Conservation (phyloP, 176 grass and related monocot species). For the Canna indica region DNA sequence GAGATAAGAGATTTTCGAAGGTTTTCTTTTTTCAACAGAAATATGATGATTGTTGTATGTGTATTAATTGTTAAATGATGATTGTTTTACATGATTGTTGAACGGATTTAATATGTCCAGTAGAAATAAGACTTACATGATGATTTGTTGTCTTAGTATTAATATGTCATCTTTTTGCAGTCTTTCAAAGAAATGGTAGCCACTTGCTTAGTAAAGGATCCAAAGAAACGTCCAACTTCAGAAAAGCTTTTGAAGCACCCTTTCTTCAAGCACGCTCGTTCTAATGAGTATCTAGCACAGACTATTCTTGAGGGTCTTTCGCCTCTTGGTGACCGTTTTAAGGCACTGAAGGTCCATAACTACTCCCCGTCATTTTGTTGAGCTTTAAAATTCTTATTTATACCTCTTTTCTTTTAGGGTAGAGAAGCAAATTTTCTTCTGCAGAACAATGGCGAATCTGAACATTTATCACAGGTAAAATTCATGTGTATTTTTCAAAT, state of each 20-base stretch:
- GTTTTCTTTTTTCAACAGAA: constrained; percentile 29
- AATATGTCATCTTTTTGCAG: constrained; percentile 33
- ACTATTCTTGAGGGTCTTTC: constrained; percentile 64
- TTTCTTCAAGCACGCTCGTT: constrained; percentile 82
- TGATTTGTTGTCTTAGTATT: constrained; percentile 20
- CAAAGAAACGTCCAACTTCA: constrained; percentile 69
- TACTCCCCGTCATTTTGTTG: not conserved
- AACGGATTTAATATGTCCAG: too few relatives aligned
- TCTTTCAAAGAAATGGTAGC: constrained; percentile 88
- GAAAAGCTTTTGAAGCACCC: constrained; percentile 90
- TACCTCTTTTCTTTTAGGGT: constrained; percentile 28
- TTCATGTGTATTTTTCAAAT: not conserved
- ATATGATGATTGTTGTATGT: too few relatives aligned
- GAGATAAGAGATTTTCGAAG: constrained; percentile 93
- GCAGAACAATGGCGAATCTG: constrained; percentile 51
- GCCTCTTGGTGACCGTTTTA: constrained; percentile 85
- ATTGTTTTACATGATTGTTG: too few relatives aligned
- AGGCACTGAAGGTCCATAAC: constrained; percentile 53
- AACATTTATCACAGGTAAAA: constrained; percentile 82
- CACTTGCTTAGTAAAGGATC: constrained; percentile 91
- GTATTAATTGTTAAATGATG: too few relatives aligned
- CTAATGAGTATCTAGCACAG: constrained; percentile 51
- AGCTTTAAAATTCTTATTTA: not conserved
- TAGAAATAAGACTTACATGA: constrained; percentile 7
- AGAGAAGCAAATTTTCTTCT: constrained; percentile 74